These are phyloP conservation scores for Didymella pomorum DNA, from an alignment of 2,329 filamentous ascomycete genomes.

Conservation along the genomic window DNA sequence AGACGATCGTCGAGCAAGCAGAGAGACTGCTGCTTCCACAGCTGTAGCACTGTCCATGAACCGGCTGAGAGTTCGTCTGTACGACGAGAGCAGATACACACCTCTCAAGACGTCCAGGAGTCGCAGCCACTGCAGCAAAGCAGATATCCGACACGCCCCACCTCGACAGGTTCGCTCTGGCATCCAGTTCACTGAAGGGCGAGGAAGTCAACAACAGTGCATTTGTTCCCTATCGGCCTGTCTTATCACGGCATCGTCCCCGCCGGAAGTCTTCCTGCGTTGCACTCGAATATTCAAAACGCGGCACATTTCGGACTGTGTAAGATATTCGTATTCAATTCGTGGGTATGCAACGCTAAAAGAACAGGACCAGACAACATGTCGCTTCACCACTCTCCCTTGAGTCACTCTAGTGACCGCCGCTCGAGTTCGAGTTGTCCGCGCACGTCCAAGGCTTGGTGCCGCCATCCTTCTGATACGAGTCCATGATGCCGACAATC, in stretches of 20 bases:
- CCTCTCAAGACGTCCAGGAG: no score
- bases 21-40: no score
- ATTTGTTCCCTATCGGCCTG: not conserved
- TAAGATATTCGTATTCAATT: not conserved
- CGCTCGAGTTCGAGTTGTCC: slow-evolving; percentile 22
- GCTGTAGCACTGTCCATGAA: no score
- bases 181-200: not conserved
- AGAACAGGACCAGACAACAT: not conserved
- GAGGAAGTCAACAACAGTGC: not conserved
- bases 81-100: no score
- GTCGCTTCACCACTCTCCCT: not conserved
- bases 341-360: not conserved
- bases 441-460: slow-evolving; percentile 19
- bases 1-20: no score
- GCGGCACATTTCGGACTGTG: not conserved
- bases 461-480: slow-evolving; percentile 16
- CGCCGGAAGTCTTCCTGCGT: not conserved
- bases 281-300: not conserved
- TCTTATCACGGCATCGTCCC: not conserved
- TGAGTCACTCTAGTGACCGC: not conserved
- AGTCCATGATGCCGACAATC: slow-evolving; percentile 19
- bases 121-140: not conserved
- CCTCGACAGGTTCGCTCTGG: no score
- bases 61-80: no score
- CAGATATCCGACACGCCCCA: not conserved